Percentiles rank a stretch among this genome's conserved stretches.
Conservation (phyloP, 208 protist genomes). For the Acanthamoeba royreba region DNA sequence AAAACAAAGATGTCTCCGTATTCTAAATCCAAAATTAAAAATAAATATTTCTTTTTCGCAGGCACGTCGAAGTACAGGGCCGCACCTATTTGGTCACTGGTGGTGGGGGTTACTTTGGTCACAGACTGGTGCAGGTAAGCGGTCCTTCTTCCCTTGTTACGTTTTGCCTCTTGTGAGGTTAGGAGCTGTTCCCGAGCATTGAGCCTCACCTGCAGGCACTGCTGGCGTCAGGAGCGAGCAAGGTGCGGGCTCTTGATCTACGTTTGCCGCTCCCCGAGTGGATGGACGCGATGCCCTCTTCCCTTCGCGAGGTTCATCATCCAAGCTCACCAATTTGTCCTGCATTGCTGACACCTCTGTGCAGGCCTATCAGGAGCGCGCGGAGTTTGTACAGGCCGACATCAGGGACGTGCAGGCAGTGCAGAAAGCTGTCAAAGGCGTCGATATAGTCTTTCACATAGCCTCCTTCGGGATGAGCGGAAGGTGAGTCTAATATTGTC, state of each 20-base stretch:
- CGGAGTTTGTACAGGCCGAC: conserved; percentile 29
- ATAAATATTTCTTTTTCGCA: background rate
- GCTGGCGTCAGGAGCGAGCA: background rate
- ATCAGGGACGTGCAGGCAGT: background rate
- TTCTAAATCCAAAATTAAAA: background rate
- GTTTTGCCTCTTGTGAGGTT: background rate
- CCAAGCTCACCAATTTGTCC: background rate
- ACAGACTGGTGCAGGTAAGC: background rate
- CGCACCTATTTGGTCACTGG: conserved; percentile 49
- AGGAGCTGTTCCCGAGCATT: background rate
- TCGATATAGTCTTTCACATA: conserved; percentile 62
- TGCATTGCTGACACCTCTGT: background rate
- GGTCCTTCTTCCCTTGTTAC: background rate
- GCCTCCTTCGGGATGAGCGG: conserved; percentile 65
- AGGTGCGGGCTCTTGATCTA: conserved; percentile 39
- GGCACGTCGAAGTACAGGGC: background rate
- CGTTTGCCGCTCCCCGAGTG: background rate
- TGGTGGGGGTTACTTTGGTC: conserved; percentile 59
- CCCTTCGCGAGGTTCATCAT: background rate
- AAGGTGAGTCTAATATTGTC: background rate
- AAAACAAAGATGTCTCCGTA: background rate
- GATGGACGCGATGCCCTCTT: background rate
- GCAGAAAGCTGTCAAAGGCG: background rate
- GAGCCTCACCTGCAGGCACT: background rate
- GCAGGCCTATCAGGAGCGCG: background rate